A percentile compares a stretch with the other conserved stretches of the same genome.
These are phyloP conservation scores for Hypoxylon sp. DNA, from an alignment of 2,329 filamentous ascomycete genomes.

Conservation along the genomic window DNA sequence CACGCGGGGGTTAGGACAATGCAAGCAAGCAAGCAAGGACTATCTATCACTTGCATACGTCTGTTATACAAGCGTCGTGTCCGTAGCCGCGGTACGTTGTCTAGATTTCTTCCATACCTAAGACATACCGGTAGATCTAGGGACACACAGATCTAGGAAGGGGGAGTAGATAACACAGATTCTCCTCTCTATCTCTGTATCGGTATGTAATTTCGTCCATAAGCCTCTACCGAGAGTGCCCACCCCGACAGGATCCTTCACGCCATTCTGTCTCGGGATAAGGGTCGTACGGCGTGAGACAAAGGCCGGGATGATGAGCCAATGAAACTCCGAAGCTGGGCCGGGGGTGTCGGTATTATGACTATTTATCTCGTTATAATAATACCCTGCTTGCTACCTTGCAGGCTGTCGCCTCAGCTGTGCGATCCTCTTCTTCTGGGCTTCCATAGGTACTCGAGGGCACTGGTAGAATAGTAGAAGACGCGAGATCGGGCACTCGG, in stretches of 20 bases:
- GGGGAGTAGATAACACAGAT: background rate
- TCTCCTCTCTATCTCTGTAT: background rate
- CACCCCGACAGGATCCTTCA: constrained; percentile 9
- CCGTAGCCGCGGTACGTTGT: no score
- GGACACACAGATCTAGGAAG: background rate
- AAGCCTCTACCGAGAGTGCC: constrained; percentile 11
- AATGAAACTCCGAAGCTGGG: background rate
- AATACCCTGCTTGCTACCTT: no score
- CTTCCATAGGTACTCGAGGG: background rate
- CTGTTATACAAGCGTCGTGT: no score
- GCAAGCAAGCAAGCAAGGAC: background rate
- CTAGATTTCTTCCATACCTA: no score
- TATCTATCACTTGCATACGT: background rate
- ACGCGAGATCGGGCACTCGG: constrained; percentile 31
- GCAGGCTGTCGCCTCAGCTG: no score
- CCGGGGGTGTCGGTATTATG: background rate
- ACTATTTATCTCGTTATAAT: background rate
- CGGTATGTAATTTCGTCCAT: background rate
- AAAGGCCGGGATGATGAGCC: constrained; percentile 12
- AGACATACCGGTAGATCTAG: no score
- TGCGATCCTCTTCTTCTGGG: no score
- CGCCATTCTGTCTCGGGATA: constrained; percentile 18
- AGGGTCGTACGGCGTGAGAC: constrained; percentile 29
- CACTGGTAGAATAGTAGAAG: constrained; percentile 21
- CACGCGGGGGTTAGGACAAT: background rate